Evolutionary conservation across 441 rosid genomes (phyloP).

Genomic region (Pelargonium fulgidum): DNA sequence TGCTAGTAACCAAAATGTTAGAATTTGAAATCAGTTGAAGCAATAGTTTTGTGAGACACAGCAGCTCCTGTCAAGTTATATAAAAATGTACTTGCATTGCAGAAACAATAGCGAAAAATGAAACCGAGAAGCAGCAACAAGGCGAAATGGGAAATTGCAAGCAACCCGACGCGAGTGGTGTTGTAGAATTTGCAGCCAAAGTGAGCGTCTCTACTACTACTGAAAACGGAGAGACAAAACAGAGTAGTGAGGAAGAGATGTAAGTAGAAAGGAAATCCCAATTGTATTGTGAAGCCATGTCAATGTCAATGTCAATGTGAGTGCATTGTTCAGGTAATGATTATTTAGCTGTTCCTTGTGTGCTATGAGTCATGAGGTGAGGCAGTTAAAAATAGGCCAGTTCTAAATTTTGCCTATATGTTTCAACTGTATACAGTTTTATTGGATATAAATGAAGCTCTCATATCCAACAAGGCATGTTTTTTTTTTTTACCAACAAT

Average conservation of each 20-base stretch:
- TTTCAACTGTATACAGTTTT: background rate
- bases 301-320: background rate
- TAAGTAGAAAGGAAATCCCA: background rate
- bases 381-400: background rate
- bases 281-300: too few species aligned
- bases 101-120: slow-evolving; percentile 30
- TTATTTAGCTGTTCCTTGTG: background rate
- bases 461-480: background rate
- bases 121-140: slow-evolving; percentile 18
- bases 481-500: too few species aligned
- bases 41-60: too few species aligned
- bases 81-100: slow-evolving; percentile 18
- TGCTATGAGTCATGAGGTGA: background rate
- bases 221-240: slow-evolving; percentile 21
- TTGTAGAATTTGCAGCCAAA: slow-evolving; percentile 21
- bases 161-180: slow-evolving; percentile 18
- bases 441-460: background rate
- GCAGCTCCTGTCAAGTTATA: too few species aligned
- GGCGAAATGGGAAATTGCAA: slow-evolving; percentile 10
- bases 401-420: background rate
- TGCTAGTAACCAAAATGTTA: too few species aligned
- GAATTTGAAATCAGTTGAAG: background rate
- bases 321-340: background rate
- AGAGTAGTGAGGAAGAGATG: slow-evolving; percentile 8
- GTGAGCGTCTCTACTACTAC: background rate